Evolutionary conservation across 805 yeast species (phyloP).

Genomic region (Saccharomycopsis javanensis): DNA sequence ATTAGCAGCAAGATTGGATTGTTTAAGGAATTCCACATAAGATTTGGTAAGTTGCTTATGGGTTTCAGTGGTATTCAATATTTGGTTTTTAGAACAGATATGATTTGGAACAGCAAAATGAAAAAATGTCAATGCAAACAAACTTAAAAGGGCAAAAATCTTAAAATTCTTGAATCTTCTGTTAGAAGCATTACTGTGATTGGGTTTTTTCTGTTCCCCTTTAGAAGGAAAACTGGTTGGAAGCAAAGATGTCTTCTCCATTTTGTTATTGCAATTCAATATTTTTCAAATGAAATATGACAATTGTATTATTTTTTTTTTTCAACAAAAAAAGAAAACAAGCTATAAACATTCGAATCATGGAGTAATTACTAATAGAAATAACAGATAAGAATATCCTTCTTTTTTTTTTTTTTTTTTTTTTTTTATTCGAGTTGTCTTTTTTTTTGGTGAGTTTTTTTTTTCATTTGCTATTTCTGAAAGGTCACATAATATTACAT

Average conservation of each 20-base stretch:
- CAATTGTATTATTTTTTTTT: too few species aligned
- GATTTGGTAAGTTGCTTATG: background rate
- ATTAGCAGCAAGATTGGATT: slow-evolving; percentile 33
- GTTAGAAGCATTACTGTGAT: background rate
- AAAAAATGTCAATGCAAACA: background rate
- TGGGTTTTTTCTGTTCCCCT: background rate
- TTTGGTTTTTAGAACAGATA: too few species aligned
- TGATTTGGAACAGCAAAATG: background rate
- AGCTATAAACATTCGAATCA: too few species aligned
- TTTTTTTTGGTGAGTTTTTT: too few species aligned
- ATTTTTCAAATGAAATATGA: too few species aligned
- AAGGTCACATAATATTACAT: too few species aligned
- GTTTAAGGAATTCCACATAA: slow-evolving; percentile 23
- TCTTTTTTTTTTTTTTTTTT: too few species aligned
- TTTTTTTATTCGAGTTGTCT: too few species aligned
- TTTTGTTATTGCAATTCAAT: background rate
- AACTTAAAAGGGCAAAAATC: background rate
- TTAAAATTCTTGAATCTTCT: background rate
- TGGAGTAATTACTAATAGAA: too few species aligned
- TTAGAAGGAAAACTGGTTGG: background rate
- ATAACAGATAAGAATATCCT: too few species aligned
- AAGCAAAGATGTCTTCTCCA: background rate
- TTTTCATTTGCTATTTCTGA: too few species aligned
- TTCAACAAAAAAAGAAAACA: too few species aligned
- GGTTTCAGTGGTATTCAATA: background rate